phyloP scores from a whole-genome alignment of 31 red algal genomes.

The Porphyra umbilicalis region DNA sequence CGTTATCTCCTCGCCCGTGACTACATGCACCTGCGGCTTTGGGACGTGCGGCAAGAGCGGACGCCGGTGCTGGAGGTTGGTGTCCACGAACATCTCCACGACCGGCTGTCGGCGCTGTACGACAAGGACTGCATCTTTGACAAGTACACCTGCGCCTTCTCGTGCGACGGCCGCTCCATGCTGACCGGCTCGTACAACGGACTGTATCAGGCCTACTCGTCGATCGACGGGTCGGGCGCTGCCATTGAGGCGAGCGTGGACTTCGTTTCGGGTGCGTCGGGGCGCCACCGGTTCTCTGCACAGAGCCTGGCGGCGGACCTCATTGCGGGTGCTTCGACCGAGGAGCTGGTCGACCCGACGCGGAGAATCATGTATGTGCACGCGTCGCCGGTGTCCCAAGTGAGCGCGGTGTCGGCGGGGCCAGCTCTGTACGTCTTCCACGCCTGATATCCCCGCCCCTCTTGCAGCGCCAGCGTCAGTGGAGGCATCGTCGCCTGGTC shows the following conservation, averaged over 20 bases:
- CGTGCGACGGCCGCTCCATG: conserved; percentile 57
- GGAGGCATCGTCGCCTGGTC: no score
- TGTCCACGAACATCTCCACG: conserved; percentile 70
- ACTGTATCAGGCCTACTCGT: conserved; percentile 59
- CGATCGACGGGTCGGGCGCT: conserved; percentile 22
- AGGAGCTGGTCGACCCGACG: conserved; percentile 36
- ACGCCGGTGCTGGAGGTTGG: conserved; percentile 58
- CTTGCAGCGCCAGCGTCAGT: no score
- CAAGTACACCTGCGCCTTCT: conserved; percentile 86
- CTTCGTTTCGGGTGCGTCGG: conserved; percentile 47
- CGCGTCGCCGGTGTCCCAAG: conserved; percentile 23
- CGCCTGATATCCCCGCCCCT: background rate
- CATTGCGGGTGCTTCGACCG: conserved; percentile 8
- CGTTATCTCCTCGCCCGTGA: conserved; percentile 83
- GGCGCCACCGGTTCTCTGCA: conserved; percentile 27
- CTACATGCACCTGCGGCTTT: conserved; percentile 78
- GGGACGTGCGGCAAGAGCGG: conserved; percentile 79
- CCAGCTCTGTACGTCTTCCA: conserved; percentile 60
- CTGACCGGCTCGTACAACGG: conserved; percentile 83
- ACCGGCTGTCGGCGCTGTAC: conserved; percentile 70
- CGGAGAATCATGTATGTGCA: conserved; percentile 55
- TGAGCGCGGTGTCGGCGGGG: conserved; percentile 57
- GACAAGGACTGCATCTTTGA: conserved; percentile 98
- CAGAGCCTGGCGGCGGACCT: conserved; percentile 25
- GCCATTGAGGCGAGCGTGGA: conserved; percentile 73